Percentiles rank a stretch among this genome's conserved stretches.
phyloP scores from a whole-genome alignment of 129 eudicot species.

The Apium graveolens region DNA sequence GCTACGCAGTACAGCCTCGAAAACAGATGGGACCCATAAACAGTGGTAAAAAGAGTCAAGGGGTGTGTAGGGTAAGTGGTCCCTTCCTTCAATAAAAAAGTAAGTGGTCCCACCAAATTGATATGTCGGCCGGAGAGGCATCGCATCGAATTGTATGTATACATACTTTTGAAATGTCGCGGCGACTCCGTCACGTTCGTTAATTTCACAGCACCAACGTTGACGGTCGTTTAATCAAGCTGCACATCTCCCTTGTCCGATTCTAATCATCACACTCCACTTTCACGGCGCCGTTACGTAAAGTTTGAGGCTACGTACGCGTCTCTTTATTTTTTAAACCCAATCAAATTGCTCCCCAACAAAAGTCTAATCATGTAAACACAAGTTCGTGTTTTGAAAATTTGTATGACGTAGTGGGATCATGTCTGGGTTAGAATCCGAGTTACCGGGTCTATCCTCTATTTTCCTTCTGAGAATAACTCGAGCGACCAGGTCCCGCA shows the following conservation, averaged over 20 bases:
- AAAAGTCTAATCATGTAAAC: neutral
- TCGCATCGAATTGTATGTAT: neutral
- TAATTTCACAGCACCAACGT: conserved; percentile 7
- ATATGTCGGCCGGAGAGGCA: conserved; percentile 17
- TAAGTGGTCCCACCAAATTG: neutral
- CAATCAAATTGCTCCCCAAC: neutral
- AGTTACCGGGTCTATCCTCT: no score
- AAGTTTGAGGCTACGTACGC: neutral
- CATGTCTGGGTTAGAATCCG: neutral
- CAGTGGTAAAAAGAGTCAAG: neutral
- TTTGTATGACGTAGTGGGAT: neutral
- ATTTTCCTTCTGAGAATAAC: no score
- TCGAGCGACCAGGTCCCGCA: no score
- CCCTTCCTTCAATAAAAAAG: no score
- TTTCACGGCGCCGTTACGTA: conserved; percentile 14
- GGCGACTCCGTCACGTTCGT: conserved; percentile 10
- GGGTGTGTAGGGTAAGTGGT: no score
- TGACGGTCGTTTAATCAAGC: conserved; percentile 14
- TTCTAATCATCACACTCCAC: neutral
- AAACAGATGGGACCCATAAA: neutral
- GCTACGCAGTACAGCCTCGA: no score
- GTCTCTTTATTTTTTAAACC: neutral
- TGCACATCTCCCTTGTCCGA: neutral
- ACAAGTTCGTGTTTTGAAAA: no score
- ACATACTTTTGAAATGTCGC: neutral